Evolutionary conservation across 2,329 filamentous ascomycete genomes (phyloP).

Genomic region (Mariannaea sp.): DNA sequence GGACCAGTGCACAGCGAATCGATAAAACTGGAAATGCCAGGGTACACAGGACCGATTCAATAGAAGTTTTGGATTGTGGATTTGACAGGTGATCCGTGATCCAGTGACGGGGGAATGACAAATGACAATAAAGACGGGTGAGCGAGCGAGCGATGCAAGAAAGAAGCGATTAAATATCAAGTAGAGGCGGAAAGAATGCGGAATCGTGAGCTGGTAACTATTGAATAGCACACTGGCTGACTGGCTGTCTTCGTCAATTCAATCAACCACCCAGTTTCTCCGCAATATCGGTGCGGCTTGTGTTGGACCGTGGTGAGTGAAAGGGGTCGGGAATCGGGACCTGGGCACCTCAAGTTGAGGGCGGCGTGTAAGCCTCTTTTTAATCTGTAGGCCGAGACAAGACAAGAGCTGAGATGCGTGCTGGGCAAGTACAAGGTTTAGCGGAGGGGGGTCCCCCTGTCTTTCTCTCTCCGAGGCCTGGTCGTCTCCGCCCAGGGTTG

Average conservation of each 20-base stretch:
- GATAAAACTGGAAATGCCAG: neutral
- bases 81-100: too few species aligned
- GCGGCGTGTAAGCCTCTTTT: conserved; percentile 10
- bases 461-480: neutral
- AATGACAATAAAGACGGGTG: too few species aligned
- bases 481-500: conserved; percentile 16
- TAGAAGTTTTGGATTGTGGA: too few species aligned
- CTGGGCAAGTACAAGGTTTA: conserved; percentile 13
- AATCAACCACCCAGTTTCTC: neutral
- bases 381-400: conserved; percentile 1
- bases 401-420: conserved; percentile 6
- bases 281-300: neutral
- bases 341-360: neutral
- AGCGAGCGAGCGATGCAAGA: too few species aligned
- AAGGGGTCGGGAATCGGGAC: neutral
- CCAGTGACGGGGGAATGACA: too few species aligned
- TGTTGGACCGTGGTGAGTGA: conserved; percentile 1
- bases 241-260: neutral
- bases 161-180: too few species aligned
- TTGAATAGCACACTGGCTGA: neutral
- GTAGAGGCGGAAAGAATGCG: neutral
- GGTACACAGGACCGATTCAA: neutral
- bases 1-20: conserved; percentile 1
- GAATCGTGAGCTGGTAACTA: conserved; percentile 1
- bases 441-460: neutral